Conservation (phyloP, 2,329 filamentous ascomycete species). For the Fulvia fulva region DNA sequence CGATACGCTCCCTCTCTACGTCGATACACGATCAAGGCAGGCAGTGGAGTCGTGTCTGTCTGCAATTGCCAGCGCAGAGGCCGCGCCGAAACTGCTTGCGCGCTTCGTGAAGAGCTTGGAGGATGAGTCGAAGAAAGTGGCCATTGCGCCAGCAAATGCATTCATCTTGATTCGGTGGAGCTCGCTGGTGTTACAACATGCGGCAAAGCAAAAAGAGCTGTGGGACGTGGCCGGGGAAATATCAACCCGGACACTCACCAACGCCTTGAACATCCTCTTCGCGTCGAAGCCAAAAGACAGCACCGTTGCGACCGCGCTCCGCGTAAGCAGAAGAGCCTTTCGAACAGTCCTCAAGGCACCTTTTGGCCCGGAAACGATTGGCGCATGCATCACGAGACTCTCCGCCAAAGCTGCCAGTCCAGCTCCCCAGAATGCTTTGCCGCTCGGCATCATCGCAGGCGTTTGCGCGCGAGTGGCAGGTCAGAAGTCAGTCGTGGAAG, state of each 20-base stretch:
- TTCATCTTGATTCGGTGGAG: slow-evolving; percentile 93
- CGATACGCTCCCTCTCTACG: slow-evolving; percentile 80
- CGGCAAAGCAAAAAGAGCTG: slow-evolving; percentile 54
- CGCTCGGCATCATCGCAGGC: slow-evolving; percentile 82
- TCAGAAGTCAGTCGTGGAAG: slow-evolving; percentile 59
- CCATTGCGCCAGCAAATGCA: slow-evolving; percentile 73
- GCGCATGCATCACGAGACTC: slow-evolving; percentile 61
- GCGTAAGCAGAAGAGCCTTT: slow-evolving; percentile 74
- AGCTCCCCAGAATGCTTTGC: slow-evolving; percentile 65
- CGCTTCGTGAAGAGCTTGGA: slow-evolving; percentile 65
- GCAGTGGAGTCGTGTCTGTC: slow-evolving; percentile 78
- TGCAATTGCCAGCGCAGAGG: slow-evolving; percentile 58
- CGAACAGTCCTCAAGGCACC: slow-evolving; percentile 65
- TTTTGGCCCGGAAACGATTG: slow-evolving; percentile 58
- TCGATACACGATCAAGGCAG: slow-evolving; percentile 76
- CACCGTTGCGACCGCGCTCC: slow-evolving; percentile 68
- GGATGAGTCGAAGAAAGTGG: slow-evolving; percentile 69
- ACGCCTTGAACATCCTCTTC: slow-evolving; percentile 73
- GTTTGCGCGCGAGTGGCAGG: slow-evolving; percentile 70
- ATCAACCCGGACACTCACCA: slow-evolving; percentile 65
- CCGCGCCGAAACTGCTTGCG: slow-evolving; percentile 56
- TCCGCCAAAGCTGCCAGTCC: slow-evolving; percentile 64
- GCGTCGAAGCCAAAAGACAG: slow-evolving; percentile 60
- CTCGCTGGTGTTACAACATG: slow-evolving; percentile 69
- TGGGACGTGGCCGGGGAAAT: slow-evolving; percentile 65